phyloP scores from a whole-genome alignment of 441 rosid genomes.

The Populus hybrid region DNA sequence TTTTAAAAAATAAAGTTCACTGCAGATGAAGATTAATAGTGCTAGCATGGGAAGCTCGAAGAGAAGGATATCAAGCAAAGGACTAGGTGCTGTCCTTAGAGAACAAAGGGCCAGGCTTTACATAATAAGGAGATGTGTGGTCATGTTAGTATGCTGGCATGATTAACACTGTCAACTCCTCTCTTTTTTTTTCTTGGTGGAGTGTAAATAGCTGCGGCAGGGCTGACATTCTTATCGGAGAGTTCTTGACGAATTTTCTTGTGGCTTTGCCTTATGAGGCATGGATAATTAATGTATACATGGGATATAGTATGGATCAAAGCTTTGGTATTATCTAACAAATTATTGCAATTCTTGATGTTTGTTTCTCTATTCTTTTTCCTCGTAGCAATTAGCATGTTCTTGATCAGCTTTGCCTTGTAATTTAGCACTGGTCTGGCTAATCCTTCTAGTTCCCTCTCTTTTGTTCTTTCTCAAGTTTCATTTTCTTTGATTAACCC shows the following conservation, averaged over 20 bases:
- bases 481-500: too few species aligned
- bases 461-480: not conserved
- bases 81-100: conserved; percentile 68
- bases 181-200: conserved; percentile 22
- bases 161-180: conserved; percentile 30
- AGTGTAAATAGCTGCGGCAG: conserved; percentile 36
- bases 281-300: not conserved
- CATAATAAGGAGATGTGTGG: conserved; percentile 88
- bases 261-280: not conserved
- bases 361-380: not conserved
- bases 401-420: not conserved
- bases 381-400: too few species aligned
- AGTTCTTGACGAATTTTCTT: conserved; percentile 28
- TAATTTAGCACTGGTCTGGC: not conserved
- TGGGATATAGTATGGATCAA: not conserved
- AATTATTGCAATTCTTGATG: not conserved
- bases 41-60: conserved; percentile 56
- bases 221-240: conserved; percentile 11
- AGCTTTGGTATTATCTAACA: not conserved
- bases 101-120: conserved; percentile 91
- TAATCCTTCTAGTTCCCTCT: not conserved
- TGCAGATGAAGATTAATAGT: conserved; percentile 57
- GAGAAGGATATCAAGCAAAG: conserved; percentile 80
- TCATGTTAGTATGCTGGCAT: conserved; percentile 97
- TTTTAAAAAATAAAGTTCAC: not conserved